phyloP scores from a whole-genome alignment of 352 stramenopile genomes.

The Thalassiosira livingstoniorum region DNA sequence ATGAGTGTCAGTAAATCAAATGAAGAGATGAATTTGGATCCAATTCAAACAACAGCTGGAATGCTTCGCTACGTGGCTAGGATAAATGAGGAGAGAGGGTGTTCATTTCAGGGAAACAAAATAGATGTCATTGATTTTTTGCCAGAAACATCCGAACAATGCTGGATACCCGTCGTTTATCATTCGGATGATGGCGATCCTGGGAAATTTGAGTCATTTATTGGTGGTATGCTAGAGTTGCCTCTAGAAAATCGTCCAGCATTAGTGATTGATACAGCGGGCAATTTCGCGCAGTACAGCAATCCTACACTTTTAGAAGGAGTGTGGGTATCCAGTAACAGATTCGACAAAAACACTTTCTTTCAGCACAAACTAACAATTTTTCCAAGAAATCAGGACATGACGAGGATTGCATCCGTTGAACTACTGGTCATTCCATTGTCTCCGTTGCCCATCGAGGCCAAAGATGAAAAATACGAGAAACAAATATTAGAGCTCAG shows the following conservation, averaged over 20 bases:
- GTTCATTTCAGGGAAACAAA: background rate
- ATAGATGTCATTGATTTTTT: conserved; percentile 1
- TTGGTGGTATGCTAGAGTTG: background rate
- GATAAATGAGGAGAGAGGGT: conserved; percentile 12
- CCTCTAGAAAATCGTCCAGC: background rate
- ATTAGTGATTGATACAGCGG: background rate
- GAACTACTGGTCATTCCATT: background rate
- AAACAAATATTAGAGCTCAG: conserved; percentile 16
- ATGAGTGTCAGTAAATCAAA: background rate
- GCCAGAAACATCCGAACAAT: background rate
- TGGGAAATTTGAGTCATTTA: background rate
- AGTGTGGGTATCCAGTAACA: background rate
- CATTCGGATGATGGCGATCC: background rate
- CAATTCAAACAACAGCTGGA: background rate
- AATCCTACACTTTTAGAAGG: background rate
- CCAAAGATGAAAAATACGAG: conserved; percentile 36
- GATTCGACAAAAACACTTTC: background rate
- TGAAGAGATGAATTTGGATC: background rate
- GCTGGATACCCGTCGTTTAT: conserved; percentile 15
- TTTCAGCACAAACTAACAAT: background rate
- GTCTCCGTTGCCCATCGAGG: conserved; percentile 7
- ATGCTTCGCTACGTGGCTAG: conserved; percentile 10
- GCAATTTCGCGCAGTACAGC: background rate
- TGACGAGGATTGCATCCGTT: background rate
- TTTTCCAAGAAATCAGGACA: background rate